Evolutionary conservation across 1,284 basidiomycete genomes (phyloP).

Genomic region (Irpex sp.): DNA sequence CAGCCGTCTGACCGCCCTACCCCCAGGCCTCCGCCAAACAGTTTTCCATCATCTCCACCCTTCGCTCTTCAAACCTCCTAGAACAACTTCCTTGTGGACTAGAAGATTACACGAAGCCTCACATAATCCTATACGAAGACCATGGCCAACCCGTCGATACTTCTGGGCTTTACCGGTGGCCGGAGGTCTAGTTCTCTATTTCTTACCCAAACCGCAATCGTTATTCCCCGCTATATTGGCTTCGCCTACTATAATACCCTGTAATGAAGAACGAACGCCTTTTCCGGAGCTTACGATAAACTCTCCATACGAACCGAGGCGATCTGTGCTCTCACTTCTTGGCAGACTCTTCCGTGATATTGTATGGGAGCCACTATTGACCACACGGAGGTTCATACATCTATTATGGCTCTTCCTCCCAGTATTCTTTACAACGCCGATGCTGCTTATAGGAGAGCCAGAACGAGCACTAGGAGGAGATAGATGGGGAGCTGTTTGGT

Average conservation of each 20-base stretch:
- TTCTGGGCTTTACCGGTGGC: slow-evolving; percentile 56
- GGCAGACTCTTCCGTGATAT: slow-evolving; percentile 43
- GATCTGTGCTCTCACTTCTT: slow-evolving; percentile 42
- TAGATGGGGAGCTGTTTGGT: slow-evolving; percentile 88
- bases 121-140: slow-evolving; percentile 16
- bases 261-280: slow-evolving; percentile 29
- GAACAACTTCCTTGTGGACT: slow-evolving; percentile 21
- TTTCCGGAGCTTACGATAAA: slow-evolving; percentile 36
- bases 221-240: slow-evolving; percentile 46
- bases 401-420: slow-evolving; percentile 86
- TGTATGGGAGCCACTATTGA: slow-evolving; percentile 87
- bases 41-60: slow-evolving; percentile 17
- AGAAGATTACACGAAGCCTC: slow-evolving; percentile 20
- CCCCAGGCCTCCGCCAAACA: slow-evolving; percentile 22
- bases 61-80: slow-evolving; percentile 7
- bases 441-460: slow-evolving; percentile 77
- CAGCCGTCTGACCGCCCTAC: slow-evolving; percentile 23
- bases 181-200: slow-evolving; percentile 49
- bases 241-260: slow-evolving; percentile 63
- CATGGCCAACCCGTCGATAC: slow-evolving; percentile 25
- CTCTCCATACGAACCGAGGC: slow-evolving; percentile 60
- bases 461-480: slow-evolving; percentile 58
- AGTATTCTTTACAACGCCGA: slow-evolving; percentile 81
- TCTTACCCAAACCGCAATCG: slow-evolving; percentile 38
- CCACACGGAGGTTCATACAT: slow-evolving; percentile 80